phyloP scores from a whole-genome alignment of 2,329 filamentous ascomycete genomes.

The Trichoderma atrobrunneum region DNA sequence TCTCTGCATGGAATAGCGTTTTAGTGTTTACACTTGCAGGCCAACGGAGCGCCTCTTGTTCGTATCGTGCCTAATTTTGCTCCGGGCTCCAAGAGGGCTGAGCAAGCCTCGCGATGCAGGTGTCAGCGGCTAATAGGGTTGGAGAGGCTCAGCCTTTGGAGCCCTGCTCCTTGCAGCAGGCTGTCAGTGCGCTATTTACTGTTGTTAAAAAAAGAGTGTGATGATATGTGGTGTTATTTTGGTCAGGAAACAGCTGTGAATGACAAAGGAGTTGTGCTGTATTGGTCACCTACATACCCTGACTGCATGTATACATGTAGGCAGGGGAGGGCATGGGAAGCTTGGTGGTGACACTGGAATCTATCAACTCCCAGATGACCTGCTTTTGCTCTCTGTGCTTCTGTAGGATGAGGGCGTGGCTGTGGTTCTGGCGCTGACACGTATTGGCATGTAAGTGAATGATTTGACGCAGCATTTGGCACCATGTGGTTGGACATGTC shows the following conservation, averaged over 20 bases:
- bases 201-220: background rate
- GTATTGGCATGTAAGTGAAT: background rate
- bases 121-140: background rate
- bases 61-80: background rate
- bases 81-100: background rate
- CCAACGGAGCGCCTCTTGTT: background rate
- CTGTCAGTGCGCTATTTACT: background rate
- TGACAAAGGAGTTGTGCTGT: background rate
- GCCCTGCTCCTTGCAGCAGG: background rate
- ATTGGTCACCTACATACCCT: background rate
- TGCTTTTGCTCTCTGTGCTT: background rate
- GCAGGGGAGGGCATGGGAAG: background rate
- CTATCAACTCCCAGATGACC: background rate
- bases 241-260: background rate
- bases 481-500: conserved; percentile 9
- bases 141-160: conserved; percentile 6
- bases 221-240: background rate
- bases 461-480: background rate
- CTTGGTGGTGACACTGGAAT: background rate
- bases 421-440: conserved; percentile 15
- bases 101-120: background rate
- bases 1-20: background rate
- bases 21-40: background rate
- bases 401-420: conserved; percentile 1
- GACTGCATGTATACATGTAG: background rate